phyloP scores from a whole-genome alignment of 78 protist species.

The Isochrysis galbana region DNA sequence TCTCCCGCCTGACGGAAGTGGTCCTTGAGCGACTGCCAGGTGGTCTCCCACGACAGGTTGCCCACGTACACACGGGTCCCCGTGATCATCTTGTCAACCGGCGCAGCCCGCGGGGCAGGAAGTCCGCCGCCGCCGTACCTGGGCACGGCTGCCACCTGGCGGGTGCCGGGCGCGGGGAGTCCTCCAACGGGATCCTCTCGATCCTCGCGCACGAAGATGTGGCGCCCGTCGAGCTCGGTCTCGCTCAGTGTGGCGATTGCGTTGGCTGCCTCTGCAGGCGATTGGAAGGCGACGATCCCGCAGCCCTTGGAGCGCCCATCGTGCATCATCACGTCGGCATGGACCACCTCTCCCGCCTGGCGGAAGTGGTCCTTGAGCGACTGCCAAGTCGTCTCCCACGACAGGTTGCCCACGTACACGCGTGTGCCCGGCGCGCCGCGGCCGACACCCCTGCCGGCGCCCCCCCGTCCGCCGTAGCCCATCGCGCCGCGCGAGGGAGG shows the following conservation, averaged over 20 bases:
- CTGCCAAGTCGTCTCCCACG: constrained; percentile 42
- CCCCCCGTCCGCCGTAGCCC: no score
- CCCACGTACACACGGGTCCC: constrained; percentile 32
- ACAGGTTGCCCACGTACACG: constrained; percentile 53
- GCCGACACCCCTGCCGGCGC: no score
- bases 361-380: constrained; percentile 42
- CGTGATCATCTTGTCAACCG: not conserved
- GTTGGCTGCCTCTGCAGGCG: not conserved
- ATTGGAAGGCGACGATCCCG: not conserved
- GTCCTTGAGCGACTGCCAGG: constrained; percentile 49
- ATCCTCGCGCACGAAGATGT: not conserved
- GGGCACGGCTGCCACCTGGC: not conserved
- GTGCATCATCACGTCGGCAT: constrained; percentile 25
- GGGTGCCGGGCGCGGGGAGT: not conserved
- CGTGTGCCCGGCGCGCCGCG: no score
- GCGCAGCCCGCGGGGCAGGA: not conserved
- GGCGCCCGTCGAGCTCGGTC: constrained; percentile 12
- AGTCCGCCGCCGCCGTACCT: not conserved
- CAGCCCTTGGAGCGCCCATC: constrained; percentile 11
- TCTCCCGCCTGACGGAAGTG: constrained; percentile 21
- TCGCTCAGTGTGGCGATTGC: constrained; percentile 23
- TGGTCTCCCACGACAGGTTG: constrained; percentile 29
- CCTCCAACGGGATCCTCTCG: not conserved
- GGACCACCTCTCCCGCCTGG: constrained; percentile 2
- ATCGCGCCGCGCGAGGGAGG: no score